These are phyloP conservation scores for Nephromyces sp. DNA, from an alignment of 169 alveolate species.

Conservation along the genomic window DNA sequence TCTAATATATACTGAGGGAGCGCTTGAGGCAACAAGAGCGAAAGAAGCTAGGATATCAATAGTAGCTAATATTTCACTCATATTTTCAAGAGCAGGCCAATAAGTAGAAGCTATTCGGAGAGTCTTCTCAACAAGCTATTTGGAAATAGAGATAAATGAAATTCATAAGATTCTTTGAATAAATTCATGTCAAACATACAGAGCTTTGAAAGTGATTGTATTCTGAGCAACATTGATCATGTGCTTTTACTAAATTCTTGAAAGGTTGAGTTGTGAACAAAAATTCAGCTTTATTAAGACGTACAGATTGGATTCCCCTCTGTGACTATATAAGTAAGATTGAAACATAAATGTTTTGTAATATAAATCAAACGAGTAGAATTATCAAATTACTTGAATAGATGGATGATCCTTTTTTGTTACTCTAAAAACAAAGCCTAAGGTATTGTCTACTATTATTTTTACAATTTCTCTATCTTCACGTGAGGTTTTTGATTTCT, in stretches of 20 bases:
- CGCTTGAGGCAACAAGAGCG: constrained; percentile 73
- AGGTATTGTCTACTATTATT: constrained; percentile 57
- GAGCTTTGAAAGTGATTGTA: constrained; percentile 64
- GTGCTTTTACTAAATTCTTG: constrained; percentile 56
- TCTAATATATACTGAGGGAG: constrained; percentile 70
- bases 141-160: background rate
- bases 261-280: constrained; percentile 72
- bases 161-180: too few species aligned
- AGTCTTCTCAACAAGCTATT: constrained; percentile 68
- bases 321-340: too few species aligned
- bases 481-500: constrained; percentile 50
- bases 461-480: constrained; percentile 46
- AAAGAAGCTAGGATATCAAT: constrained; percentile 87
- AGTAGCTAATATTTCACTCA: constrained; percentile 70
- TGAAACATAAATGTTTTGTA: too few species aligned
- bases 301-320: constrained; percentile 41
- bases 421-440: constrained; percentile 70
- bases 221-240: constrained; percentile 53
- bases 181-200: background rate
- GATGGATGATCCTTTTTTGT: constrained; percentile 61
- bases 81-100: constrained; percentile 82
- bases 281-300: constrained; percentile 71
- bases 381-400: constrained; percentile 22
- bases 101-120: constrained; percentile 86
- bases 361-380: background rate